These are phyloP conservation scores for Yamadazyma sp. DNA, from an alignment of 1,139 yeast genomes.

Conservation along the genomic window DNA sequence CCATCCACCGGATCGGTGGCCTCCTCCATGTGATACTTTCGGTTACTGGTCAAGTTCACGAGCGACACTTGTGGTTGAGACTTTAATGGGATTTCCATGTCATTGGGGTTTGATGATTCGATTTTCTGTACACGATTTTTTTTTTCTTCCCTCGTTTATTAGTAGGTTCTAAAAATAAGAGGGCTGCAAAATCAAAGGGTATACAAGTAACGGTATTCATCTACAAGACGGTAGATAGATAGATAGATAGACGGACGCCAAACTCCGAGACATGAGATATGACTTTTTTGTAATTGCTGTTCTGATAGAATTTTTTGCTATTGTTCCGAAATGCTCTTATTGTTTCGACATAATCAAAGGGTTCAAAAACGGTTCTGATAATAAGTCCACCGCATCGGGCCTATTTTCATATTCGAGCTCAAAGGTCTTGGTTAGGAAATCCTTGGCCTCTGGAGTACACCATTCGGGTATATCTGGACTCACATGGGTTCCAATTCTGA, in stretches of 20 bases:
- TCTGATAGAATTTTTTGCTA: no score
- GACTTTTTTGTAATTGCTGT: no score
- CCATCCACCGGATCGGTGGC: slow-evolving; percentile 6
- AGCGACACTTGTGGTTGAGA: slow-evolving; percentile 44
- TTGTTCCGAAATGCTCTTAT: no score
- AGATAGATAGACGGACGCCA: no score
- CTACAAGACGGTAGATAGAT: no score
- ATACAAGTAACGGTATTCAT: no score
- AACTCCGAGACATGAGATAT: no score
- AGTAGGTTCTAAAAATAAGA: not conserved
- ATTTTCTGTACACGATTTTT: not conserved
- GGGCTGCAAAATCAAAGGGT: no score
- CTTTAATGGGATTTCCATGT: slow-evolving; percentile 46
- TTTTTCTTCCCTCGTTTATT: not conserved
- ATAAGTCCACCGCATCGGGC: slow-evolving; percentile 69
- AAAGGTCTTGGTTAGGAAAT: slow-evolving; percentile 66
- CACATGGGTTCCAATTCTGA: slow-evolving; percentile 83
- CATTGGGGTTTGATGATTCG: slow-evolving; percentile 3
- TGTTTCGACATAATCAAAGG: slow-evolving; percentile 47
- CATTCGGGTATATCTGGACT: slow-evolving; percentile 78
- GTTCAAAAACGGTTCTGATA: slow-evolving; percentile 61
- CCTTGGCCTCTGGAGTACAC: slow-evolving; percentile 68
- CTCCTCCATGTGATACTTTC: slow-evolving; percentile 20
- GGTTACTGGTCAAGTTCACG: slow-evolving; percentile 30
- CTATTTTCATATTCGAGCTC: slow-evolving; percentile 72